Evolutionary conservation across 1,284 basidiomycete species (phyloP).

Genomic region (Ustilago crameri): DNA sequence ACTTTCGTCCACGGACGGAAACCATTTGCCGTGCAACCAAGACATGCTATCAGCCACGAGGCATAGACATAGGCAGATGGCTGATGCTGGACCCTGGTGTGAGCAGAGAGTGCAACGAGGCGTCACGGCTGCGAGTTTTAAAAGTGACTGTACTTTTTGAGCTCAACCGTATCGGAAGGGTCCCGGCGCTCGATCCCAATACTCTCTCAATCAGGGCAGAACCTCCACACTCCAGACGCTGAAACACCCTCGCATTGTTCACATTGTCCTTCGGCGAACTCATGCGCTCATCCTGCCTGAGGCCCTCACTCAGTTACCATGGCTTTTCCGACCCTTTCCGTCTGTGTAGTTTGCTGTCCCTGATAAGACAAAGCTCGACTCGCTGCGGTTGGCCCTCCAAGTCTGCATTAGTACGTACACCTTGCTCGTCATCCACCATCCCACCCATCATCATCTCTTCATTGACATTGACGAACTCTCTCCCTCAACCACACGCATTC

Average conservation of each 20-base stretch:
- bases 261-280: not conserved
- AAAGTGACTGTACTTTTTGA: slow-evolving; percentile 1
- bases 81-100: no score
- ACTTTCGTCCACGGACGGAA: slow-evolving; percentile 1
- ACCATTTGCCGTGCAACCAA: no score
- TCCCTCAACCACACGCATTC: not conserved
- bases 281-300: not conserved
- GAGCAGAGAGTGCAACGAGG: not conserved
- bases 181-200: not conserved
- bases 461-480: no score
- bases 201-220: no score
- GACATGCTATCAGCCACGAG: not conserved
- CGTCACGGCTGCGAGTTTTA: not conserved
- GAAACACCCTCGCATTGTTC: not conserved
- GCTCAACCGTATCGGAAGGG: not conserved
- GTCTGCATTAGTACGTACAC: not conserved
- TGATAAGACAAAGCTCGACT: not conserved
- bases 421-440: not conserved
- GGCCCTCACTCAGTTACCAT: slow-evolving; percentile 1
- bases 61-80: not conserved
- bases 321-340: not conserved
- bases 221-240: no score
- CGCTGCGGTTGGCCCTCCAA: no score
- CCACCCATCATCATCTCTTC: not conserved
- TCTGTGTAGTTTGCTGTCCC: no score